A percentile compares a stretch with the other conserved stretches of the same genome.
Conservation (phyloP, 257 asterid genomes). For the Solanum ossicruentum region DNA sequence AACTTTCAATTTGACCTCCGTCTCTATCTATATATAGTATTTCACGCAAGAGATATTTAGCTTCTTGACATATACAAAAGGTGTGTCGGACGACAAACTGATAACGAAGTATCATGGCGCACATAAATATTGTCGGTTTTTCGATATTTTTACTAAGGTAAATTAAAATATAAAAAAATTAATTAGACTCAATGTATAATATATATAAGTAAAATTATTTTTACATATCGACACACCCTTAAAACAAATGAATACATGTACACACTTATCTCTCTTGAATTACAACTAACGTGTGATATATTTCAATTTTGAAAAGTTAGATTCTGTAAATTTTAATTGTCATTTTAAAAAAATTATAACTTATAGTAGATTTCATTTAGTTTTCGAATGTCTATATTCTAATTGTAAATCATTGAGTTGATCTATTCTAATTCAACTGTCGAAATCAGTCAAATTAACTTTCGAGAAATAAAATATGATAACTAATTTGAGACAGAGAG, state of each 20-base stretch:
- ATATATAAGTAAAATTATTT: background rate
- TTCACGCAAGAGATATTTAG: background rate
- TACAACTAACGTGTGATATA: background rate
- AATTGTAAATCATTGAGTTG: background rate
- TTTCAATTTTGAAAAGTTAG: background rate
- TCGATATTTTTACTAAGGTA: background rate
- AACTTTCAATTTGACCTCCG: background rate
- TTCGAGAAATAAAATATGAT: background rate
- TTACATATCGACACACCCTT: background rate
- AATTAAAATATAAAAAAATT: background rate
- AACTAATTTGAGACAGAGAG: background rate
- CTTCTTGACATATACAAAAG: background rate
- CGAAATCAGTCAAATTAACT: background rate
- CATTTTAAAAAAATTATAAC: background rate
- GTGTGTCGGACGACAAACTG: background rate
- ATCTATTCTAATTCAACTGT: background rate
- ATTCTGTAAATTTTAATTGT: background rate
- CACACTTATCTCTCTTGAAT: background rate
- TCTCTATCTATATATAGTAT: background rate
- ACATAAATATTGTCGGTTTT: background rate
- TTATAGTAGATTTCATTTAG: background rate
- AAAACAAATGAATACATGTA: background rate
- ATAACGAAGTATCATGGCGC: background rate
- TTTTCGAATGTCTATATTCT: rapidly evolving
- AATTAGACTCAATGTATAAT: background rate